Base-by-base conservation (phyloP, 2,329 filamentous ascomycete species). In the Septoria petroselini region DNA sequence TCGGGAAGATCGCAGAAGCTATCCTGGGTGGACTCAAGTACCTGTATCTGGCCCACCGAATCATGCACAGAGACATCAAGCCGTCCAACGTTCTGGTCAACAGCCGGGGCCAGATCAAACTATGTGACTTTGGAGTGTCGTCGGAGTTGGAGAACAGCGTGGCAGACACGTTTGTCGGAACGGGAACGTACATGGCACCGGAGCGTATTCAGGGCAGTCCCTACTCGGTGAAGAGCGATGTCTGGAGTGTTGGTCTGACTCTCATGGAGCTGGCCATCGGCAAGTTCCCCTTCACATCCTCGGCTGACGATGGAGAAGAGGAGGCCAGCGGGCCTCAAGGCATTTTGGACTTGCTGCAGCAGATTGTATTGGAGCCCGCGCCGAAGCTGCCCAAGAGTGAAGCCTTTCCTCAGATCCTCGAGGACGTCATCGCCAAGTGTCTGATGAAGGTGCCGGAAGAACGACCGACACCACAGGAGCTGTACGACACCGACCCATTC, bases 11-110 rank as follows among this genome's bases (percentile, higher is more conserved):
- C 62, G 91, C 93, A 47, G 93, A 96, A 74, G 91, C 91, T 3
- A 91, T 95, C 4, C 80, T 98, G 3, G 91, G 88, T 41, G 93
- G 93, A 9, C 78, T 98, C 52, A 91, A 90, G 27, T 98, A 98
- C 67, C 85, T 98, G 41, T 98, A 97, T 73, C 85, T 86, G 60
- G 88, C 88, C 61, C 91, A 97, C 68, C 88, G 93, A 65, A 98
- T 98, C 68, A 97, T 98, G 91, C 93, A 98, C 70, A 84, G 93
- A 71, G 93, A 98, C 69, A 94, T 98, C 74, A 98, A 98, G 67
- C 93, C 93, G 1, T 97, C 93, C 37, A 98, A 98, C 68, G 91
- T 98, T 51, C 77, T 98, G 19, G 88, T 97, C 65, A 97, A 97
- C 75, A 96, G 91, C 14, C 82, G 85, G 48, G 93, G 93, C 9